These are phyloP conservation scores for Boletus sp. DNA, from an alignment of 1,284 basidiomycete species.

Conservation along the genomic window DNA sequence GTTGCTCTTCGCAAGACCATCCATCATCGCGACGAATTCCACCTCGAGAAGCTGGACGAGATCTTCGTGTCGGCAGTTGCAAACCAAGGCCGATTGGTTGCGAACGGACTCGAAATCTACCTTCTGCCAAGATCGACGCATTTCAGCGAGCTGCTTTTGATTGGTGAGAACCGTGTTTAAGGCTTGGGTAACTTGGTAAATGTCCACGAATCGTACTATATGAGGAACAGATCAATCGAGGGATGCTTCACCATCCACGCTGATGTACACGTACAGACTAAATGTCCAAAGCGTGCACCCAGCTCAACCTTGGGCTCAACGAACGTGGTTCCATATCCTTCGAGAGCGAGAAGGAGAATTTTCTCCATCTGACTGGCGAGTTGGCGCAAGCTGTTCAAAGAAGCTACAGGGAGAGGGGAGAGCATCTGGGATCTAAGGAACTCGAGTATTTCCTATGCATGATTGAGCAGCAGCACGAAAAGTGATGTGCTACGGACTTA, in stretches of 20 bases:
- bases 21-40: conserved; percentile 76
- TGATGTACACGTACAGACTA: conserved; percentile 62
- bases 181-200: conserved; percentile 85
- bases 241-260: conserved; percentile 2
- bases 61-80: conserved; percentile 87
- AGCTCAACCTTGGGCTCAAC: conserved; percentile 86
- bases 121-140: conserved; percentile 82
- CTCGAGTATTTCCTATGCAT: conserved; percentile 75
- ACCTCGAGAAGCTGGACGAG: conserved; percentile 78
- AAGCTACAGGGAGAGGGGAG: conserved; percentile 64
- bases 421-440: conserved; percentile 79
- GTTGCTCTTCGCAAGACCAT: conserved; percentile 61
- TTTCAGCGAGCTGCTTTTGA: conserved; percentile 77
- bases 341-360: conserved; percentile 73
- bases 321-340: conserved; percentile 82
- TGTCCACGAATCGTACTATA: conserved; percentile 81
- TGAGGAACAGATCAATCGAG: conserved; percentile 12
- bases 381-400: conserved; percentile 69
- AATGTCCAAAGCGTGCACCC: conserved; percentile 82
- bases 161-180: conserved; percentile 80
- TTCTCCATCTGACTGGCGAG: conserved; percentile 91
- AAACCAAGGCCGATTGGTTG: conserved; percentile 85
- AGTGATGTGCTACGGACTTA: conserved; percentile 37
- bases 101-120: conserved; percentile 86
- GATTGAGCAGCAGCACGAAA: conserved; percentile 16